These are phyloP conservation scores for Boechera divaricarpa DNA, from an alignment of 345 rosid species.

Conservation along the genomic window DNA sequence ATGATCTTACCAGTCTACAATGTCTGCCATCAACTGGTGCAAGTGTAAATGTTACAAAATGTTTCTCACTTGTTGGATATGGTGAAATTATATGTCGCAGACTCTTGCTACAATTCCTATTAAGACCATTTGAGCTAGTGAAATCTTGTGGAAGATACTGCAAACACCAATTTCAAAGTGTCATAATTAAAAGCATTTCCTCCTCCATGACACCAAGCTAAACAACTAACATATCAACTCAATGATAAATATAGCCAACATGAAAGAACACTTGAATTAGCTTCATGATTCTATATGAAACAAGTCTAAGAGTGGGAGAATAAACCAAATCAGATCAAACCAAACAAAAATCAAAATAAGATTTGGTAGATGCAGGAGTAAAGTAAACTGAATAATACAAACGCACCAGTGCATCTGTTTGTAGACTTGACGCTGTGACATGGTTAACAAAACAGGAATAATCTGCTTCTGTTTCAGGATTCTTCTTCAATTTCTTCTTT, in stretches of 20 bases:
- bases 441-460: neutral
- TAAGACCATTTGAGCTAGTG: slow-evolving; percentile 10
- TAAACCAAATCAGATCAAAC: neutral
- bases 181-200: neutral
- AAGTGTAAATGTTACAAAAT: slow-evolving; percentile 29
- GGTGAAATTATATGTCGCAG: slow-evolving; percentile 18
- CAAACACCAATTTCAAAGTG: neutral
- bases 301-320: neutral
- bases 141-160: slow-evolving; percentile 29
- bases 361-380: neutral
- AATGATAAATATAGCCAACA: neutral
- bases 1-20: slow-evolving; percentile 39
- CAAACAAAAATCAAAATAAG: neutral
- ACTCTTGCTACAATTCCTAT: neutral
- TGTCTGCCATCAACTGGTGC: slow-evolving; percentile 41
- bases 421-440: slow-evolving; percentile 19
- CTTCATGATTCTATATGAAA: slow-evolving; percentile 8
- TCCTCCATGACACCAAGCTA: neutral
- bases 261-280: neutral
- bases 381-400: neutral
- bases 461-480: neutral
- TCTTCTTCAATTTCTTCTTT: slow-evolving; percentile 14
- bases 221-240: neutral
- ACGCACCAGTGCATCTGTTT: slow-evolving; percentile 11
- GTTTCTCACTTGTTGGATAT: slow-evolving; percentile 8